A percentile compares a stretch with the other conserved stretches of the same genome.
Evolutionary conservation across 805 yeast genomes (phyloP).

Genomic region (Isabelozyma heimii): DNA sequence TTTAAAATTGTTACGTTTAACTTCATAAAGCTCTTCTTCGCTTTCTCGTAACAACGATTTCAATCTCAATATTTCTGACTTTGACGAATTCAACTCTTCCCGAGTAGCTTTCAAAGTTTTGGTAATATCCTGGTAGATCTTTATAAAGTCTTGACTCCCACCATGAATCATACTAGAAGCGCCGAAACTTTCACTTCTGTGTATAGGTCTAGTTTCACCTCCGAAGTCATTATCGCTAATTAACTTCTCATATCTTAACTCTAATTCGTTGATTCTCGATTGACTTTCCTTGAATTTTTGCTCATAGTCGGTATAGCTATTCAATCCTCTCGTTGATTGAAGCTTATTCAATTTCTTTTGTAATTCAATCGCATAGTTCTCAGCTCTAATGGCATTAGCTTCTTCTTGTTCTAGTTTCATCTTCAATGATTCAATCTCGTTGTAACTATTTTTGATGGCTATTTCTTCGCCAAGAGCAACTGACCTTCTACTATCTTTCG

Average conservation of each 20-base stretch:
- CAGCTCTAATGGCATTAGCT: constrained; percentile 49
- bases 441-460: constrained; percentile 12
- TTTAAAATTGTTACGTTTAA: constrained; percentile 41
- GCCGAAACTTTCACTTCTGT: constrained; percentile 35
- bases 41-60: constrained; percentile 41
- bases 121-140: constrained; percentile 49
- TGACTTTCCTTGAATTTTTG: constrained; percentile 35
- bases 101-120: constrained; percentile 43
- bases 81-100: constrained; percentile 40
- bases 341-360: constrained; percentile 41
- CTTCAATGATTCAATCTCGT: constrained; percentile 50
- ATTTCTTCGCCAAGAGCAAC: constrained; percentile 32
- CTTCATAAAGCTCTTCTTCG: constrained; percentile 42
- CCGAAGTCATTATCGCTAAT: constrained; percentile 4
- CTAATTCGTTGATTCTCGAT: constrained; percentile 29
- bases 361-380: constrained; percentile 43
- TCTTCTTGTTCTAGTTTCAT: constrained; percentile 51
- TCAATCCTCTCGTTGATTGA: constrained; percentile 39
- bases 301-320: constrained; percentile 33
- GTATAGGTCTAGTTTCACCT: constrained; percentile 7
- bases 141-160: constrained; percentile 42
- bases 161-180: not conserved
- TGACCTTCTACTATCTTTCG: constrained; percentile 22
- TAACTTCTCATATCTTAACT: constrained; percentile 20
- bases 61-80: constrained; percentile 40